Conservation (phyloP, 805 yeast genomes). For the Saccharomycopsis amapae region DNA sequence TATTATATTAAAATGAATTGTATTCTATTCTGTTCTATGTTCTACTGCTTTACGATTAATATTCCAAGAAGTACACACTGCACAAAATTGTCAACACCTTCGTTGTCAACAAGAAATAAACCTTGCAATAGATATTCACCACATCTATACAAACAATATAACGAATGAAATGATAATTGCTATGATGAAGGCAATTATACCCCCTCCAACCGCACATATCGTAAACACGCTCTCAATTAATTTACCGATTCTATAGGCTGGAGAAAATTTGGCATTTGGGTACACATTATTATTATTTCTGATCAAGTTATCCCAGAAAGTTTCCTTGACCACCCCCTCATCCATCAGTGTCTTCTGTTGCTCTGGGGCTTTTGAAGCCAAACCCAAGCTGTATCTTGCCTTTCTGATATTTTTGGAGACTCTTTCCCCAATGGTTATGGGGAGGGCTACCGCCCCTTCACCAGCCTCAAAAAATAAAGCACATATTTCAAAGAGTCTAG, state of each 20-base stretch:
- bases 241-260: background rate
- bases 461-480: conserved; percentile 1
- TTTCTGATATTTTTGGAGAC: background rate
- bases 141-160: no score
- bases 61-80: no score
- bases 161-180: background rate
- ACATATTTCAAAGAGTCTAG: background rate
- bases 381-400: background rate
- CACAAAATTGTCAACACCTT: no score
- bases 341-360: background rate
- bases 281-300: background rate
- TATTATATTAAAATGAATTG: no score
- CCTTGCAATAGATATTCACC: no score
- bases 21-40: no score
- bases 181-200: background rate
- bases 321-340: background rate
- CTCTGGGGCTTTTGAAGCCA: background rate
- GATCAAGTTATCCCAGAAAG: background rate
- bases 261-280: background rate
- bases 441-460: conserved; percentile 1
- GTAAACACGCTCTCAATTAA: background rate
- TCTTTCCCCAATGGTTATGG: background rate
- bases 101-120: no score
- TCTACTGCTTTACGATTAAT: no score
- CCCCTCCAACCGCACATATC: background rate